phyloP scores from a whole-genome alignment of 345 rosid species.

The Acer saccharum region DNA sequence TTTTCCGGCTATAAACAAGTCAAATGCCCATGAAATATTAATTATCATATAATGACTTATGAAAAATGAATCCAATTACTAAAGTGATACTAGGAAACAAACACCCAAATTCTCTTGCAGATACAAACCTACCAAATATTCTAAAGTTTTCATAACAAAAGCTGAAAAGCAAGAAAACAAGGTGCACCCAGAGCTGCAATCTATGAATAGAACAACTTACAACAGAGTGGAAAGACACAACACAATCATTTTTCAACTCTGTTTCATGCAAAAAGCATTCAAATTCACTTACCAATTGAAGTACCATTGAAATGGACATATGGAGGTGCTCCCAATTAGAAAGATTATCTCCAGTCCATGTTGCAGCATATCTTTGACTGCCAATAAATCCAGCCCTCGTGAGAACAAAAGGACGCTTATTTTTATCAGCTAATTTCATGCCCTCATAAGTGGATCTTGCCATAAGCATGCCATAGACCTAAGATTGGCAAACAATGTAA shows the following conservation, averaged over 20 bases:
- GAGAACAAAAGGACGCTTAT: slow-evolving; percentile 87
- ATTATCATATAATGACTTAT: no score
- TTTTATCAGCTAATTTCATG: slow-evolving; percentile 67
- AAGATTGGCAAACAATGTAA: slow-evolving; percentile 16
- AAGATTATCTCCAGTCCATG: slow-evolving; percentile 95
- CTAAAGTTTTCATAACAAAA: background rate
- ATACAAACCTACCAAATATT: background rate
- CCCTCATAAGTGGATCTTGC: slow-evolving; percentile 92
- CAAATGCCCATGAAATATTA: no score
- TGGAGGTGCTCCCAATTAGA: slow-evolving; percentile 93
- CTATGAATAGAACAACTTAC: slow-evolving; percentile 1
- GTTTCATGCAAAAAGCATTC: slow-evolving; percentile 16
- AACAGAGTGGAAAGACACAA: slow-evolving; percentile 2
- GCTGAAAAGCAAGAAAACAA: background rate
- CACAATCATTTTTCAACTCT: background rate
- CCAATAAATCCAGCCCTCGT: slow-evolving; percentile 96
- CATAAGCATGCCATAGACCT: slow-evolving; percentile 95
- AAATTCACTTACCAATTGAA: slow-evolving; percentile 76
- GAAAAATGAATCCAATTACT: no score
- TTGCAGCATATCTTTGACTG: slow-evolving; percentile 88
- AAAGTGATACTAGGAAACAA: background rate
- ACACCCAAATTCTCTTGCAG: background rate
- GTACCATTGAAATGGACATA: slow-evolving; percentile 91
- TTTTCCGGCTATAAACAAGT: no score
- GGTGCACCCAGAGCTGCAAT: background rate